Percentiles rank a stretch among this genome's conserved stretches.
Conservation (phyloP, 2,329 filamentous ascomycete species). For the Fusarium armeniacum region DNA sequence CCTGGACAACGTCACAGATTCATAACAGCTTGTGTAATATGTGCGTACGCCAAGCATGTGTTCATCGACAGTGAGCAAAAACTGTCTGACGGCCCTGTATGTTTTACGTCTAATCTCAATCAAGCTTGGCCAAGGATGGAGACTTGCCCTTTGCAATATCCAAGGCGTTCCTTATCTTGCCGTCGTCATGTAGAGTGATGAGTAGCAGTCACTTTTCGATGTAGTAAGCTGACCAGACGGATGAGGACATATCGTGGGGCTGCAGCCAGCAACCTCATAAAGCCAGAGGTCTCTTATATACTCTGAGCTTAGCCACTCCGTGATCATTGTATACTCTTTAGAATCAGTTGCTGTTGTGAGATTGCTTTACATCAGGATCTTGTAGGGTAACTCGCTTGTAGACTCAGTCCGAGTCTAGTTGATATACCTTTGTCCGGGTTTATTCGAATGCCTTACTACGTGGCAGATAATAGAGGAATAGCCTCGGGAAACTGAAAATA, state of each 20-base stretch:
- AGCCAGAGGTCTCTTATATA: neutral
- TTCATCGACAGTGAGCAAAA: neutral
- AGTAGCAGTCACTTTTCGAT: neutral
- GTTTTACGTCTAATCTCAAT: neutral
- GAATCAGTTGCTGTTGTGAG: neutral
- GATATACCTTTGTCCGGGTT: no score
- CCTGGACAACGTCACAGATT: neutral
- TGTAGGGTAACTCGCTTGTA: neutral
- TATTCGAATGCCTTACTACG: neutral
- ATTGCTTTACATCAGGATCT: no score
- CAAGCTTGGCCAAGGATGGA: neutral
- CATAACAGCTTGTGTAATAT: neutral
- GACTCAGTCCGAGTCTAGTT: no score
- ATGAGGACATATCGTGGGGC: neutral
- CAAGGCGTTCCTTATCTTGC: neutral
- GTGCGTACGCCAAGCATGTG: slow-evolving; percentile 5
- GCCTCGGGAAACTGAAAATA: slow-evolving; percentile 40
- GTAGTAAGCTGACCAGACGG: neutral
- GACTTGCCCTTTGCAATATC: neutral
- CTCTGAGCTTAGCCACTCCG: neutral
- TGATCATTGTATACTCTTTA: neutral
- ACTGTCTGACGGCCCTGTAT: neutral
- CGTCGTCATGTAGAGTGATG: neutral
- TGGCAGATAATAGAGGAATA: slow-evolving; percentile 24
- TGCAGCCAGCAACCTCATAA: neutral